Conservation (phyloP, 2,329 filamentous ascomycete genomes). For the Fusarium sarcochroum region DNA sequence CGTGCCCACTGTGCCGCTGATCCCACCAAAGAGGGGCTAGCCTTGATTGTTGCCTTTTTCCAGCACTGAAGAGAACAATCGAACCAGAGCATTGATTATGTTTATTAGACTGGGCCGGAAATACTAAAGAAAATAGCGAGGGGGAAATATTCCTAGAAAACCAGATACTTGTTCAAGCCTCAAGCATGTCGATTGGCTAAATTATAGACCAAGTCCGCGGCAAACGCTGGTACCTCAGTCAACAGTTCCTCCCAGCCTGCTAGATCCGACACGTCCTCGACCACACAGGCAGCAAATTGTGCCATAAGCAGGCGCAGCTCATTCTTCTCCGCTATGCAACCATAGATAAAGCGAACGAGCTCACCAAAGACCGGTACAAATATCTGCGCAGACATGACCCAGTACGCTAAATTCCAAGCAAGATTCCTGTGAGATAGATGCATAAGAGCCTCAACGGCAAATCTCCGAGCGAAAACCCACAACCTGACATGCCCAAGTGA, state of each 20-base stretch:
- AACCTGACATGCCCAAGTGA: slow-evolving; percentile 3
- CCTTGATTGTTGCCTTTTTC: no score
- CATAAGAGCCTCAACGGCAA: not conserved
- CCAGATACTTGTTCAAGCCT: no score
- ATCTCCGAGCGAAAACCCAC: not conserved
- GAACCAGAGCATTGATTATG: no score
- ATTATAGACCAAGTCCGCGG: slow-evolving; percentile 2
- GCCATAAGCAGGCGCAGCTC: not conserved
- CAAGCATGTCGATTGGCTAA: no score
- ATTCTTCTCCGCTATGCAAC: not conserved
- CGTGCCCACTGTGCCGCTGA: no score
- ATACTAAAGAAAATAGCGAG: no score
- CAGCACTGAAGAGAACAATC: no score
- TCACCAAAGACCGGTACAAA: not conserved
- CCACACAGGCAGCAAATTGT: not conserved
- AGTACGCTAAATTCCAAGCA: not conserved
- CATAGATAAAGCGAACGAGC: not conserved
- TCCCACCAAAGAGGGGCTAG: no score
- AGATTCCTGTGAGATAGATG: not conserved
- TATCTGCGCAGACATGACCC: not conserved
- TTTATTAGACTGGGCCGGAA: no score
- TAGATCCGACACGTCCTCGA: slow-evolving; percentile 3
- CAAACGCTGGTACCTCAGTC: slow-evolving; percentile 1
- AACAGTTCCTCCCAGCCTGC: slow-evolving; percentile 1
- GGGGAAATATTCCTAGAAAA: no score